Percentiles rank a stretch among this genome's conserved stretches.
These are phyloP conservation scores for Nicotiana obtusifolia DNA, from an alignment of 257 asterid species.

Conservation along the genomic window DNA sequence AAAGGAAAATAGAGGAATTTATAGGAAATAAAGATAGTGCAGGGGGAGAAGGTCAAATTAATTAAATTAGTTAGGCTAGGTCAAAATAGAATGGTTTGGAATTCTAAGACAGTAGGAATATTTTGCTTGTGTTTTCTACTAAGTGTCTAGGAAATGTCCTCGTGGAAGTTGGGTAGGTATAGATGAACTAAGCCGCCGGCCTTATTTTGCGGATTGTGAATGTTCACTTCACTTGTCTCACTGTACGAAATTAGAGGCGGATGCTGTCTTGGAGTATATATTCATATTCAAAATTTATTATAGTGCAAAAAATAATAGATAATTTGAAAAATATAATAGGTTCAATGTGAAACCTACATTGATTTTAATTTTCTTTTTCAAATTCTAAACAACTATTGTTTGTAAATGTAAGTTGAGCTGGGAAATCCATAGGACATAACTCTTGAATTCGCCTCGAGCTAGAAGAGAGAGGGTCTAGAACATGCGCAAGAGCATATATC, in stretches of 20 bases:
- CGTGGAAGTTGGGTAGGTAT: neutral
- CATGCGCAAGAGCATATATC: neutral
- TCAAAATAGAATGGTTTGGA: neutral
- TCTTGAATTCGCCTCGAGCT: too few species aligned
- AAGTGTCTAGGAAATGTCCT: neutral
- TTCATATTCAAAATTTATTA: too few species aligned
- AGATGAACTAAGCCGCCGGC: neutral
- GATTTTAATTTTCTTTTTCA: too few species aligned
- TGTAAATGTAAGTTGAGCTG: too few species aligned
- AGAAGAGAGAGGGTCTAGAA: neutral
- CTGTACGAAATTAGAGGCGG: too few species aligned
- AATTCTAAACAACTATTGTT: too few species aligned
- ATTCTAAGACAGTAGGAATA: neutral
- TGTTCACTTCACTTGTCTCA: neutral
- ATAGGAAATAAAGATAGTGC: neutral
- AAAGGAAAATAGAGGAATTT: neutral
- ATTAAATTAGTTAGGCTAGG: neutral
- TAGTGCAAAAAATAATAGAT: too few species aligned
- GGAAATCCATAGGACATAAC: too few species aligned
- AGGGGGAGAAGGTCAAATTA: neutral
- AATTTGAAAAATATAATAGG: too few species aligned
- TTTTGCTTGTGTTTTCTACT: neutral
- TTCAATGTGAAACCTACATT: too few species aligned
- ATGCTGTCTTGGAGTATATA: too few species aligned
- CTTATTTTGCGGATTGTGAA: neutral